These are phyloP conservation scores for Citrus trifoliata DNA, from an alignment of 345 rosid species.

Conservation along the genomic window DNA sequence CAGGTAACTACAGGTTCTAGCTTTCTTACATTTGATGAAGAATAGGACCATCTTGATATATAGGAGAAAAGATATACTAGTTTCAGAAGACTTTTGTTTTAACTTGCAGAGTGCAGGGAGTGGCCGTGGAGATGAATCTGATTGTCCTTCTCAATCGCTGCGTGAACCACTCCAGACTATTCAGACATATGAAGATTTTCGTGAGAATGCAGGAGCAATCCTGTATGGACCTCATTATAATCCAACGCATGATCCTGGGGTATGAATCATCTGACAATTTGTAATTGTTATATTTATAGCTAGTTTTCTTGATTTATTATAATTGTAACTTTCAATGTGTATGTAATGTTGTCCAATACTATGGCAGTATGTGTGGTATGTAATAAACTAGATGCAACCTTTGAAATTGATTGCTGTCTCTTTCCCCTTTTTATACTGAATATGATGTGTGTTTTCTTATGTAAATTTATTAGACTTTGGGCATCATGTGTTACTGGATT, in stretches of 20 bases:
- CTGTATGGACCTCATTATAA: conserved; percentile 16
- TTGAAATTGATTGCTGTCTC: background rate
- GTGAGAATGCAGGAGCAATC: conserved; percentile 14
- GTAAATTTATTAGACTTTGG: background rate
- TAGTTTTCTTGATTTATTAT: background rate
- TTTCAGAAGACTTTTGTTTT: background rate
- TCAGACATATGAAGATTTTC: conserved; percentile 21
- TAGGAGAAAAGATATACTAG: background rate
- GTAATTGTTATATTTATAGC: background rate
- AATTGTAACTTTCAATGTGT: background rate
- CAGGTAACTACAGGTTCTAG: conserved; percentile 28
- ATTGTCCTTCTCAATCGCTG: conserved; percentile 12
- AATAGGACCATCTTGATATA: background rate
- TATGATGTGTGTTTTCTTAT: background rate
- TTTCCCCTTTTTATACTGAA: background rate
- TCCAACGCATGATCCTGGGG: conserved; percentile 36
- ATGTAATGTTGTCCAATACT: background rate
- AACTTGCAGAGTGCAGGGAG: conserved; percentile 11
- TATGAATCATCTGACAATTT: conserved; percentile 9
- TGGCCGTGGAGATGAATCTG: conserved; percentile 4
- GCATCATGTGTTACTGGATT: background rate
- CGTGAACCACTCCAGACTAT: conserved; percentile 12
- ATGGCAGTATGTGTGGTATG: background rate
- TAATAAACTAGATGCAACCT: background rate
- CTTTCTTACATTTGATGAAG: background rate